These are phyloP conservation scores for Acer yangbiense DNA, from an alignment of 345 rosid species.

Conservation along the genomic window DNA sequence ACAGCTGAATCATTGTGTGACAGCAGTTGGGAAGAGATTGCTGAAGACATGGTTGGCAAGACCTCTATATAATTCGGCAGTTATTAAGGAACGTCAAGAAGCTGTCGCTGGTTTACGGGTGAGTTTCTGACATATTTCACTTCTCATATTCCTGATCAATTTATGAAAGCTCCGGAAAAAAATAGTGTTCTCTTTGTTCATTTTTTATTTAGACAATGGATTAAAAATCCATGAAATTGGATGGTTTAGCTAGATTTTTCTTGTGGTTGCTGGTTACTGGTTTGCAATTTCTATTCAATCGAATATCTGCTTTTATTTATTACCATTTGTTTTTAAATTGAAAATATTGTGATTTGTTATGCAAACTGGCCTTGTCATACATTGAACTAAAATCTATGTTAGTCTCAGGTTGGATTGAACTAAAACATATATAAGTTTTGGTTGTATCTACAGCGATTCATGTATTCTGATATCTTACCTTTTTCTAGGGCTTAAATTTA, in stretches of 20 bases:
- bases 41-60: slow-evolving; percentile 94
- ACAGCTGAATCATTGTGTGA: slow-evolving; percentile 89
- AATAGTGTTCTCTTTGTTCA: neutral
- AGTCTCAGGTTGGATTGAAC: slow-evolving; percentile 10
- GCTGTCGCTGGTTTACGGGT: slow-evolving; percentile 85
- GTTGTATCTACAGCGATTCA: neutral
- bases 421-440: neutral
- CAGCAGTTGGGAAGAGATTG: slow-evolving; percentile 91
- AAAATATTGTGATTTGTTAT: neutral
- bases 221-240: neutral
- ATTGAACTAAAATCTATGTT: neutral
- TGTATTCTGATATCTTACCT: slow-evolving; percentile 23
- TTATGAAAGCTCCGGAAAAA: neutral
- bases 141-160: neutral
- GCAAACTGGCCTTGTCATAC: neutral
- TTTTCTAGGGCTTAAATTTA: slow-evolving; percentile 68
- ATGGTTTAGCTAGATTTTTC: neutral
- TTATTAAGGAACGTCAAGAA: slow-evolving; percentile 92
- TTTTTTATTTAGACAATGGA: neutral
- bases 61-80: slow-evolving; percentile 64
- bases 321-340: neutral
- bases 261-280: neutral
- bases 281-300: neutral
- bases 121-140: slow-evolving; percentile 26
- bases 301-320: neutral